Conservation (phyloP, 768 basidiomycete species). For the Podaxis sp. region DNA sequence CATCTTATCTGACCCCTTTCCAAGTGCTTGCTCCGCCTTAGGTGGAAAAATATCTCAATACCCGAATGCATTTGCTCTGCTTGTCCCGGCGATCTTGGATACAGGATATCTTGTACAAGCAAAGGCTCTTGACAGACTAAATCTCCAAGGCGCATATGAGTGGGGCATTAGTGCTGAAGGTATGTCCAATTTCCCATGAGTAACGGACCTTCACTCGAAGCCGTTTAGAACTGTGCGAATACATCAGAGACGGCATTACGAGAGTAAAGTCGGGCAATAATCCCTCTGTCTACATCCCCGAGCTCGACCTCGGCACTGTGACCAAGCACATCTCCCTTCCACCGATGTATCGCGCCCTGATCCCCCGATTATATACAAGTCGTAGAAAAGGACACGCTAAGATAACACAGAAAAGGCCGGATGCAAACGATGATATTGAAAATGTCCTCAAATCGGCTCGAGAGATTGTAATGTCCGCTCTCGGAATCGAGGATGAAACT, state of each 20-base stretch:
- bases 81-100: slow-evolving; percentile 27
- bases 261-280: slow-evolving; percentile 19
- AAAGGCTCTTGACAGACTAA: slow-evolving; percentile 6
- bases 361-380: slow-evolving; percentile 3
- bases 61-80: slow-evolving; percentile 28
- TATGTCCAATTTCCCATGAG: background rate
- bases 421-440: slow-evolving; percentile 9
- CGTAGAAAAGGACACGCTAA: background rate
- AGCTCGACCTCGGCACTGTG: slow-evolving; percentile 26
- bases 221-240: slow-evolving; percentile 22
- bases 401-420: background rate
- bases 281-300: slow-evolving; percentile 26
- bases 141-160: slow-evolving; percentile 10
- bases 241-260: slow-evolving; percentile 27
- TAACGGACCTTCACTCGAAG: background rate
- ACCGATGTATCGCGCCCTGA: slow-evolving; percentile 13
- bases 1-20: background rate
- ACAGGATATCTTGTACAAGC: slow-evolving; percentile 17
- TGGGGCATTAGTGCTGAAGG: slow-evolving; percentile 17
- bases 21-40: slow-evolving; percentile 29
- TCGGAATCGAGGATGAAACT: slow-evolving; percentile 25
- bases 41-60: slow-evolving; percentile 20
- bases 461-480: background rate
- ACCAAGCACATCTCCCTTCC: slow-evolving; percentile 20
- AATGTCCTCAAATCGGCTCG: slow-evolving; percentile 13